Base-by-base conservation (phyloP, 208 protist species). In the Acanthamoeba lenticulata region DNA sequence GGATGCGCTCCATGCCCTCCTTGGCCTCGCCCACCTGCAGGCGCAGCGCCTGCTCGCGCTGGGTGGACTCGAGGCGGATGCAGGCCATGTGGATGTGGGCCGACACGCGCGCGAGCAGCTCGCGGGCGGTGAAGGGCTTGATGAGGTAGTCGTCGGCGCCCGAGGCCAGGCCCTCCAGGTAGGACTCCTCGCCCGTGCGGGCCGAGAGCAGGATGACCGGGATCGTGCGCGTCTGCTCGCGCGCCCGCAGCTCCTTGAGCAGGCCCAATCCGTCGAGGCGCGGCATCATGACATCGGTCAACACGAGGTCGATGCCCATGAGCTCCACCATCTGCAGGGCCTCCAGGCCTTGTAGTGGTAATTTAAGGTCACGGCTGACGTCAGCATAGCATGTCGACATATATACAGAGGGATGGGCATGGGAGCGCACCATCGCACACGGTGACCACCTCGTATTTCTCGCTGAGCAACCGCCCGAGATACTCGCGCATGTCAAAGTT, bases 401-500 rank as follows among this genome's bases (percentile, higher is more conserved):
- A 29, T 72, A 29, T 72, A 72, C 7, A 7, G 9, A 27, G 7
- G 11, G n/a, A 72, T 7, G 17, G 19, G 29, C 13, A 36, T 57
- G 29, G 36, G 42, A 72, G 29, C 62, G 7, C 27, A 79, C 69
- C 69, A 44, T 79, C 69, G 69, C 69, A 79, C 6, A 57, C 45
- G 40, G 38, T 92, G 5, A 92, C 88, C 6, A 79, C 69, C 36
- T 79, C 69, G 38, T 79, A 79, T 36, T 92, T 69, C 42, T 92
- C 88, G 79, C 90, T 88, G 3, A 94, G 34, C n/a, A 94, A 62
- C 4, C 55, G 67, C 15, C 55, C 52, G 47, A 94, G 47, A 27
- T 94, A 94, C 34, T 77, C 57, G 17, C 93, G 95, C 95, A 96
- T 96, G 36, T 96, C 95, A 49, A 86, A 77, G 19, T 96, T 96